Evolutionary conservation across 176 grass and related monocot species (phyloP).

Genomic region (Elymus sibiricus): DNA sequence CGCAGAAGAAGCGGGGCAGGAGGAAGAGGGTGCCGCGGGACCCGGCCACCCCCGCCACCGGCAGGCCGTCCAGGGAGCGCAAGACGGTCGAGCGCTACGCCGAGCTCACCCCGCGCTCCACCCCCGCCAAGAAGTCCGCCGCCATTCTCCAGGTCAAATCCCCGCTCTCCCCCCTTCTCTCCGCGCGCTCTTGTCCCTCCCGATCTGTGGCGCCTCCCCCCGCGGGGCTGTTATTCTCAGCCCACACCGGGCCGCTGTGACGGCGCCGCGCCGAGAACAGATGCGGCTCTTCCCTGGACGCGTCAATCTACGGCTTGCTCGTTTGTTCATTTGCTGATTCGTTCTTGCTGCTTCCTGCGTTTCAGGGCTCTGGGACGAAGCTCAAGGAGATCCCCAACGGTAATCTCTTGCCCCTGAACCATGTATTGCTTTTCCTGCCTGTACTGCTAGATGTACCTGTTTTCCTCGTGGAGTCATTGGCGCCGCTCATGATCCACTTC

Average conservation of each 20-base stretch:
- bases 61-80: slow-evolving; percentile 76
- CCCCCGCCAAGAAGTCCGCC: slow-evolving; percentile 50
- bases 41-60: slow-evolving; percentile 5
- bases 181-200: background rate
- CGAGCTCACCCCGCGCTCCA: slow-evolving; percentile 43
- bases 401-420: background rate
- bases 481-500: too few relatives aligned
- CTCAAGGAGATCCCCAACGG: slow-evolving; percentile 95
- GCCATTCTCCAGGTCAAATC: slow-evolving; percentile 62
- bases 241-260: too few relatives aligned
- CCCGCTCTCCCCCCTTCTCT: too few relatives aligned
- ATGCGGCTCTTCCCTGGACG: too few relatives aligned
- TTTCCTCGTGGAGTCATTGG: background rate
- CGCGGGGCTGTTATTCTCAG: background rate
- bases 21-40: slow-evolving; percentile 21
- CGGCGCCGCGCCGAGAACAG: too few relatives aligned
- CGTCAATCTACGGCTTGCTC: background rate
- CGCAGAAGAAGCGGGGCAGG: slow-evolving; percentile 16
- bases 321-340: background rate
- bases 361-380: slow-evolving; percentile 88
- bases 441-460: background rate
- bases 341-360: background rate
- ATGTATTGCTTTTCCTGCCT: background rate
- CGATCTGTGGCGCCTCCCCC: slow-evolving; percentile 15
- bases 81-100: slow-evolving; percentile 92